Conservation (phyloP, 495 filamentous ascomycete genomes). For the Collariella sp. region DNA sequence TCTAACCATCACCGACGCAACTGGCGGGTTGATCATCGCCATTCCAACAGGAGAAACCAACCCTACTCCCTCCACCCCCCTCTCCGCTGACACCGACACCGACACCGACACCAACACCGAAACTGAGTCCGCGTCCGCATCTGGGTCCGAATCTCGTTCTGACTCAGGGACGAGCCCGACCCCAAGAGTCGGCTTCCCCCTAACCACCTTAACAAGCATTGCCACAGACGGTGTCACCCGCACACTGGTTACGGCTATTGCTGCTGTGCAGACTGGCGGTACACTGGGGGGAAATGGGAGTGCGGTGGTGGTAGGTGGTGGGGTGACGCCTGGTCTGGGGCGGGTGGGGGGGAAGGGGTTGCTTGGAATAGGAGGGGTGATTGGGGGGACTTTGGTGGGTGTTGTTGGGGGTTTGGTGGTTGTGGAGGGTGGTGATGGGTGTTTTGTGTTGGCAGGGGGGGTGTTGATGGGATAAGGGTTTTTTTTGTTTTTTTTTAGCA, state of each 20-base stretch:
- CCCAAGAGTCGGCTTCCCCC: not conserved
- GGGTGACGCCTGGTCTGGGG: not conserved
- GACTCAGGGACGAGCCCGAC: not conserved
- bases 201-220: slow-evolving; percentile 8
- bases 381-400: not conserved
- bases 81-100: not conserved
- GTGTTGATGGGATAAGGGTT: not conserved
- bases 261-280: not conserved
- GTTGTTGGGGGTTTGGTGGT: not conserved
- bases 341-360: not conserved
- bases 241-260: not conserved
- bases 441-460: not conserved
- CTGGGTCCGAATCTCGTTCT: not conserved
- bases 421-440: not conserved
- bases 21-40: no score
- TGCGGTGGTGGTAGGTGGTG: not conserved
- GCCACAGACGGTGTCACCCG: not conserved
- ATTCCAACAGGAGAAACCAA: no score
- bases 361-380: not conserved
- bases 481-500: no score
- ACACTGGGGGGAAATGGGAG: not conserved
- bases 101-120: not conserved
- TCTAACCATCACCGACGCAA: no score
- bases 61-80: not conserved
- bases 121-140: not conserved